A percentile compares a stretch with the other conserved stretches of the same genome.
phyloP scores from a whole-genome alignment of 345 rosid genomes.

The Erysimum cheiranthoides region DNA sequence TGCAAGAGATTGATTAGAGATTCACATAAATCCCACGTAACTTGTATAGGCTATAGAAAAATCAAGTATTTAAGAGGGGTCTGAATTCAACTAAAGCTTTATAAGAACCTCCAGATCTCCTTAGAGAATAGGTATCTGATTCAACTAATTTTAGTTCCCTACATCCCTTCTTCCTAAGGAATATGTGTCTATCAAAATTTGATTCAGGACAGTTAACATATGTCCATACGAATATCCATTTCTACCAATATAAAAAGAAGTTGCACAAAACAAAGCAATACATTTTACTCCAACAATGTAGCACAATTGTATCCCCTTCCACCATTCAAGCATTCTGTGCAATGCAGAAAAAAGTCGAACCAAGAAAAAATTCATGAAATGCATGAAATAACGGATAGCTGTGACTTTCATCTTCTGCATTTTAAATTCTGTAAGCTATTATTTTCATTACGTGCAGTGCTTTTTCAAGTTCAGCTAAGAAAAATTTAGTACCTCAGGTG shows the following conservation, averaged over 20 bases:
- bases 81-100: background rate
- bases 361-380: conserved; percentile 13
- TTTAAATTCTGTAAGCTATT: background rate
- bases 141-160: conserved; percentile 17
- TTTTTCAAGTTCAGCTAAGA: conserved; percentile 8
- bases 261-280: conserved; percentile 19
- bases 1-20: conserved; percentile 36
- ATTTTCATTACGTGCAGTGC: conserved; percentile 1
- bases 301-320: background rate
- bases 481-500: conserved; percentile 37
- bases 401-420: conserved; percentile 13
- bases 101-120: conserved; percentile 10
- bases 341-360: conserved; percentile 1
- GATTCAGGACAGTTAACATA: background rate
- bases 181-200: background rate
- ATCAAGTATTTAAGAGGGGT: conserved; percentile 15
- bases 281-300: background rate
- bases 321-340: conserved; percentile 4
- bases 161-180: background rate
- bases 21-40: conserved; percentile 7
- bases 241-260: conserved; percentile 9
- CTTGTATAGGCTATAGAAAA: conserved; percentile 10
- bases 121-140: conserved; percentile 12
- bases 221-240: background rate
- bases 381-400: conserved; percentile 10